These are phyloP conservation scores for Clonostachys rosea DNA, from an alignment of 2,329 filamentous ascomycete species.

Conservation along the genomic window DNA sequence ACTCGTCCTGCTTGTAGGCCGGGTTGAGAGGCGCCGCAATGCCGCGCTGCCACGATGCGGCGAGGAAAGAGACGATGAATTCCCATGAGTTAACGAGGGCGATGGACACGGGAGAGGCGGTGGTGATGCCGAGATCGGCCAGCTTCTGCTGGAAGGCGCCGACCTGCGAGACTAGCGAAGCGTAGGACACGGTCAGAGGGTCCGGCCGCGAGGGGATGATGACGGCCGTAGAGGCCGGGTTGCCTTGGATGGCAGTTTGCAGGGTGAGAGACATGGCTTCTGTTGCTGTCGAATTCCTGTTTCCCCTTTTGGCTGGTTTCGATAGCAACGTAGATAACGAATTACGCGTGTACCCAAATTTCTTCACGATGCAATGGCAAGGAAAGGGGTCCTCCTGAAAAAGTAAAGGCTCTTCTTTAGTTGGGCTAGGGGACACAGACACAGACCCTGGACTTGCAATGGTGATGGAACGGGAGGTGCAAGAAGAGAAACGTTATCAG, in stretches of 20 bases:
- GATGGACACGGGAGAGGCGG: conserved; percentile 72
- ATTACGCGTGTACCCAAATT: no score
- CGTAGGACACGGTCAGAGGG: conserved; percentile 65
- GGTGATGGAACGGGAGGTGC: no score
- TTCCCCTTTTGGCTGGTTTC: no score
- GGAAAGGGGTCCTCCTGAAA: no score
- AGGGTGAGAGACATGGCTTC: conserved; percentile 35
- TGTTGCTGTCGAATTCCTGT: no score
- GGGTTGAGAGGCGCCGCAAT: conserved; percentile 86
- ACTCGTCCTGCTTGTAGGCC: conserved; percentile 84
- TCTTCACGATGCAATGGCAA: no score
- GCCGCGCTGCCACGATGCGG: conserved; percentile 77
- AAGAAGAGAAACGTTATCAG: no score
- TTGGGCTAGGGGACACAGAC: no score
- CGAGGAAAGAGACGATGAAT: conserved; percentile 83
- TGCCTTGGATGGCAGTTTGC: conserved; percentile 43
- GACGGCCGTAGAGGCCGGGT: conserved; percentile 49
- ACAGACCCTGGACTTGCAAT: no score
- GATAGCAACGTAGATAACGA: no score
- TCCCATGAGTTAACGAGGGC: conserved; percentile 81
- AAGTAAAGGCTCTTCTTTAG: no score
- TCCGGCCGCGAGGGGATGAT: conserved; percentile 65
- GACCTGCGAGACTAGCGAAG: conserved; percentile 61
- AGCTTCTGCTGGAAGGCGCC: conserved; percentile 72
- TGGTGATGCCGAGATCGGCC: conserved; percentile 66